phyloP scores from a whole-genome alignment of 176 grass and related monocot genomes.

The Areca catechu region DNA sequence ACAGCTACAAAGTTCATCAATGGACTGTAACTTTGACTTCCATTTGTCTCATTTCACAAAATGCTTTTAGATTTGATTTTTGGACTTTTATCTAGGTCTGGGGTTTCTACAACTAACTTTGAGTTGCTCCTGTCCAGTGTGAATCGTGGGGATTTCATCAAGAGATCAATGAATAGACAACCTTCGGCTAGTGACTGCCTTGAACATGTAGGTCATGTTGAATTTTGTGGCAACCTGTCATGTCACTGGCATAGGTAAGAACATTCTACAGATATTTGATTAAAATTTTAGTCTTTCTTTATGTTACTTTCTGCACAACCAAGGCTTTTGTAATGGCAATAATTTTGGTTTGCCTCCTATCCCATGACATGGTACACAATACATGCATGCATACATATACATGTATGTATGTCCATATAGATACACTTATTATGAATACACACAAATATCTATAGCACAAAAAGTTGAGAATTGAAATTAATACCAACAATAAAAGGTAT shows the following conservation, averaged over 20 bases:
- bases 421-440: no score
- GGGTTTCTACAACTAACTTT: neutral
- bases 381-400: no score
- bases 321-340: no score
- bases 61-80: constrained; percentile 1
- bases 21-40: constrained; percentile 13
- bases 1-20: constrained; percentile 28
- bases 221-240: constrained; percentile 21
- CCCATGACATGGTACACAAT: no score
- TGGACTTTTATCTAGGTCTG: neutral
- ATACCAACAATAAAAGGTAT: no score
- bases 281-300: no score
- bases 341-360: no score
- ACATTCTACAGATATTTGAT: neutral
- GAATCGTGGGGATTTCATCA: constrained; percentile 41
- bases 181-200: constrained; percentile 40
- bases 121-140: constrained; percentile 29
- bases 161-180: constrained; percentile 26
- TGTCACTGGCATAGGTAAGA: constrained; percentile 65
- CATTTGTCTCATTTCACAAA: constrained; percentile 12
- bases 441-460: no score
- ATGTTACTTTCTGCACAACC: no score
- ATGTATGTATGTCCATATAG: no score
- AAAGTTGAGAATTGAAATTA: no score
- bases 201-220: constrained; percentile 25